Evolutionary conservation across 768 basidiomycete genomes (phyloP).

Genomic region (Suillus discolor): DNA sequence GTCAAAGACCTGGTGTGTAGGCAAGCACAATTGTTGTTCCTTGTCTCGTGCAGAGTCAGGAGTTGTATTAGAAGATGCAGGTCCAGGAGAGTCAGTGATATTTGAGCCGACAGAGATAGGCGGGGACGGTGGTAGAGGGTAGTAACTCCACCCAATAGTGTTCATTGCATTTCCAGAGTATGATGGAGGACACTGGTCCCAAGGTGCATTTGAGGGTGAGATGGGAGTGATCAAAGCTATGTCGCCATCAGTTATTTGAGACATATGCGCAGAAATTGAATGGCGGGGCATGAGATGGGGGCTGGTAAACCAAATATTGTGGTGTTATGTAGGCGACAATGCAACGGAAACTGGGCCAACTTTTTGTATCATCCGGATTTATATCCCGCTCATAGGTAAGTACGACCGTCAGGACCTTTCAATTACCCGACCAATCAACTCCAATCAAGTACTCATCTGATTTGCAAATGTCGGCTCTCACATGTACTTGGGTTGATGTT

Average conservation of each 20-base stretch:
- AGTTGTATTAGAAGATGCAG: slow-evolving; percentile 40
- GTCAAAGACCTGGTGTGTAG: slow-evolving; percentile 77
- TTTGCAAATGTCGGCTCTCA: slow-evolving; percentile 35
- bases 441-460: slow-evolving; percentile 34
- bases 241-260: slow-evolving; percentile 60
- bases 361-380: slow-evolving; percentile 29
- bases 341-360: slow-evolving; percentile 21
- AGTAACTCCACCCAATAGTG: slow-evolving; percentile 49
- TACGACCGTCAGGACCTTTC: slow-evolving; percentile 26
- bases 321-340: slow-evolving; percentile 13
- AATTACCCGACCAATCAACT: slow-evolving; percentile 26
- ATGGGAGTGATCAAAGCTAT: slow-evolving; percentile 58
- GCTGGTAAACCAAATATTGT: slow-evolving; percentile 15
- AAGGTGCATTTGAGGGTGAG: slow-evolving; percentile 43
- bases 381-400: slow-evolving; percentile 33
- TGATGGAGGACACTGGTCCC: slow-evolving; percentile 45
- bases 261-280: slow-evolving; percentile 48
- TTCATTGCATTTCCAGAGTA: slow-evolving; percentile 40
- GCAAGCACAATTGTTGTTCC: slow-evolving; percentile 57
- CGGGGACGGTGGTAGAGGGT: slow-evolving; percentile 51
- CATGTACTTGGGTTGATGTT: slow-evolving; percentile 33
- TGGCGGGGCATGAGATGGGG: slow-evolving; percentile 20
- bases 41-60: slow-evolving; percentile 46
- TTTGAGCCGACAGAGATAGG: slow-evolving; percentile 48
- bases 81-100: slow-evolving; percentile 47